A percentile compares a stretch with the other conserved stretches of the same genome.
These are phyloP conservation scores for Fusarium verrucosum DNA, from an alignment of 2,329 filamentous ascomycete species.

Conservation along the genomic window DNA sequence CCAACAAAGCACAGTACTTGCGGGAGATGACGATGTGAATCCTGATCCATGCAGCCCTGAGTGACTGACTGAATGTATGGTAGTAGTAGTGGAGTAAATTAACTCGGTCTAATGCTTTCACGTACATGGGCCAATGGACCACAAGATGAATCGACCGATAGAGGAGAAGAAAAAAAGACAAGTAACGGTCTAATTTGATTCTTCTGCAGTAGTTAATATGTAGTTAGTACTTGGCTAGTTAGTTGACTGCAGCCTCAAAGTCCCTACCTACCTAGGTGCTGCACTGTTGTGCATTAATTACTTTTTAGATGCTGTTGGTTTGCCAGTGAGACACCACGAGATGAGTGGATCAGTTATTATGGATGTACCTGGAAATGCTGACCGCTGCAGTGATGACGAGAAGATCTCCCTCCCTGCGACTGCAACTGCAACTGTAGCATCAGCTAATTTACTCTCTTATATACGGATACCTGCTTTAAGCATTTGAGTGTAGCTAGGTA, in stretches of 20 bases:
- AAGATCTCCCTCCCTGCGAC: constrained; percentile 11
- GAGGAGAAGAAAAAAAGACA: constrained; percentile 1
- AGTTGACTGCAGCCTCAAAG: neutral
- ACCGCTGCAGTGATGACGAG: constrained; percentile 13
- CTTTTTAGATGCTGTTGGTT: neutral
- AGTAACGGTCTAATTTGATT: neutral
- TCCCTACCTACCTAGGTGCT: neutral
- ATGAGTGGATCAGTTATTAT: constrained; percentile 32
- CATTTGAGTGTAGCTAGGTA: too few relatives aligned
- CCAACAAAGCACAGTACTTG: constrained; percentile 26
- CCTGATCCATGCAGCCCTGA: constrained; percentile 14
- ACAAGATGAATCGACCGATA: constrained; percentile 1
- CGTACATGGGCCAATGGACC: constrained; percentile 15
- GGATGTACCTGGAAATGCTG: neutral
- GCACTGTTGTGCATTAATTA: neutral
- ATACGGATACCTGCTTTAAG: too few relatives aligned
- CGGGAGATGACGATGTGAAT: constrained; percentile 30
- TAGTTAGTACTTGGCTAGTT: too few relatives aligned
- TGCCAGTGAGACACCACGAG: constrained; percentile 37
- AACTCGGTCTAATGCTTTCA: constrained; percentile 6
- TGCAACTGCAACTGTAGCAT: neutral
- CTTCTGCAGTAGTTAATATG: too few relatives aligned
- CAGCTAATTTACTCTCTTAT: too few relatives aligned
- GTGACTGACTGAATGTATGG: too few relatives aligned
- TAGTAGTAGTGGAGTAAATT: constrained; percentile 8